Conservation (phyloP, 768 basidiomycete genomes). For the Phylloporus sp. region DNA sequence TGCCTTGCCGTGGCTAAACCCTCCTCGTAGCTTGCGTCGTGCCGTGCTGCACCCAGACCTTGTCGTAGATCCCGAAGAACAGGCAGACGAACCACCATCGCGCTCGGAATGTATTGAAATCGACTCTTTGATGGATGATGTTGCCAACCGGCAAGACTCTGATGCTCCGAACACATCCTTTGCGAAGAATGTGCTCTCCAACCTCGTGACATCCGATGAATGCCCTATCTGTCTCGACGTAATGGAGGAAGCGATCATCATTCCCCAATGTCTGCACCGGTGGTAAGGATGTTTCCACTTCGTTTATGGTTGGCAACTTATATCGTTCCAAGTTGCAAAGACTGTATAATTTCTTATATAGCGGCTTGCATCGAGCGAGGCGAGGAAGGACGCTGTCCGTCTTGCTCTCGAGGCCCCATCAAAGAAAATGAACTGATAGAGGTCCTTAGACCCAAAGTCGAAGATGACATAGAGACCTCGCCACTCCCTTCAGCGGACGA, state of each 20-base stretch:
- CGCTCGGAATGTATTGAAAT: slow-evolving; percentile 43
- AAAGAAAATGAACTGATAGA: slow-evolving; percentile 61
- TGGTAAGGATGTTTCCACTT: slow-evolving; percentile 44
- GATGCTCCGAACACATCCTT: slow-evolving; percentile 39
- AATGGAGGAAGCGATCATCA: slow-evolving; percentile 62
- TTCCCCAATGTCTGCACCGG: slow-evolving; percentile 73
- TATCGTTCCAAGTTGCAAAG: slow-evolving; percentile 63
- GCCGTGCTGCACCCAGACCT: slow-evolving; percentile 90
- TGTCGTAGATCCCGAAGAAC: slow-evolving; percentile 53
- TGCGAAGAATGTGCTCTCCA: slow-evolving; percentile 60
- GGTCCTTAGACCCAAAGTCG: slow-evolving; percentile 39
- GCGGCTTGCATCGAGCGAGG: slow-evolving; percentile 62
- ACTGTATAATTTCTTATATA: slow-evolving; percentile 77
- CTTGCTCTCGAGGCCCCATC: slow-evolving; percentile 67
- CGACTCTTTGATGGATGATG: slow-evolving; percentile 52
- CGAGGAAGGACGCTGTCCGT: slow-evolving; percentile 73
- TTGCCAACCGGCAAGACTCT: slow-evolving; percentile 35
- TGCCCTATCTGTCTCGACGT: slow-evolving; percentile 82
- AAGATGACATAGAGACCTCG: background rate
- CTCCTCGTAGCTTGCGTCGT: slow-evolving; percentile 62
- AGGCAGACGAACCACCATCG: slow-evolving; percentile 33
- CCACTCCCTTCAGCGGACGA: slow-evolving; percentile 8
- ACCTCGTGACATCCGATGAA: slow-evolving; percentile 51
- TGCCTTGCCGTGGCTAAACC: background rate
- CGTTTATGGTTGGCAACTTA: background rate